Percentiles rank a stretch among this genome's conserved stretches.
Evolutionary conservation across 116 monocot genomes (phyloP).

Genomic region (Zostera marina): DNA sequence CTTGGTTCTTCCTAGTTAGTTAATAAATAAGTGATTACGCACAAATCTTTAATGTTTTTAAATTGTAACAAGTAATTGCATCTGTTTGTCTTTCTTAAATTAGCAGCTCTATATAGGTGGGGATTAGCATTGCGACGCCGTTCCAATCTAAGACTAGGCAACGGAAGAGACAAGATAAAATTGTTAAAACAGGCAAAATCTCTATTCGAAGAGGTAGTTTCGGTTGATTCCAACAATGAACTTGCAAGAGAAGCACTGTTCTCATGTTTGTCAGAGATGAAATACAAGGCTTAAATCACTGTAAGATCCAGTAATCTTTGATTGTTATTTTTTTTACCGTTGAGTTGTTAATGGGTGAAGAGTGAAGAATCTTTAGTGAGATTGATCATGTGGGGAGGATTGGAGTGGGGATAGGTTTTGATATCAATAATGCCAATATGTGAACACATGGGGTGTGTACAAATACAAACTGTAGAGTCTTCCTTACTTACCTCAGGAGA

Average conservation of each 20-base stretch:
- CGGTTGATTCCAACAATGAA: conserved; percentile 37
- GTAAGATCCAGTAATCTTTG: too few relatives aligned
- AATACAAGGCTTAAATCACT: background rate
- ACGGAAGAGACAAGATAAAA: conserved; percentile 44
- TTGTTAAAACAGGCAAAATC: conserved; percentile 76
- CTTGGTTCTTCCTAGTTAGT: background rate
- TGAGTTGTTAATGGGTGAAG: too few relatives aligned
- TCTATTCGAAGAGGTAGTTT: conserved; percentile 67
- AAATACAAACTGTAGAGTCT: too few relatives aligned
- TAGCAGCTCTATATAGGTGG: conserved; percentile 84
- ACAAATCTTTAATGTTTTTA: background rate
- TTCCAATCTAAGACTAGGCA: conserved; percentile 30
- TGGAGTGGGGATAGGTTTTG: too few relatives aligned
- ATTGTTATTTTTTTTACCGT: too few relatives aligned
- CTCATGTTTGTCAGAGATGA: conserved; percentile 64
- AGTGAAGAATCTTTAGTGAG: too few relatives aligned
- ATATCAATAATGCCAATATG: too few relatives aligned
- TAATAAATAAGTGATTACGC: background rate
- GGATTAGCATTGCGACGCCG: conserved; percentile 52
- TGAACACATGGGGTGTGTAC: too few relatives aligned
- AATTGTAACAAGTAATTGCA: background rate
- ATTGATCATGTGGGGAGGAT: too few relatives aligned
- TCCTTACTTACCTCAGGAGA: too few relatives aligned
- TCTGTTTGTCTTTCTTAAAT: background rate
- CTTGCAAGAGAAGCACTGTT: conserved; percentile 43